Evolutionary conservation across 164 flowering plant genomes (phyloP), one percentile per base, ranked within the genome.

Genomic region (grape (Vitis vinifera)): DNA sequence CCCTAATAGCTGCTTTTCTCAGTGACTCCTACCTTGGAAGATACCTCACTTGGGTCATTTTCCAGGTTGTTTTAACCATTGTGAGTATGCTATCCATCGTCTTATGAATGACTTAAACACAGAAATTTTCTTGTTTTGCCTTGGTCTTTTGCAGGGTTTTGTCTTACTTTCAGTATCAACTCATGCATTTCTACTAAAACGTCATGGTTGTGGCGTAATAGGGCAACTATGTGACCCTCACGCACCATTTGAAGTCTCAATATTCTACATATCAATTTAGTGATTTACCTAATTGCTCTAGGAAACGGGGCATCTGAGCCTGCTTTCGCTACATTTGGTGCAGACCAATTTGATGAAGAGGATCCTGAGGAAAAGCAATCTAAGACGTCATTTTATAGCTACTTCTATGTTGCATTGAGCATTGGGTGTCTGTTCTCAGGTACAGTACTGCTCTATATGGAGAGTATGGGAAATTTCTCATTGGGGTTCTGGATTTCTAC

Each of bases 1-100:
- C 87, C 44, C 76, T 86, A 0, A 1, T 84, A 8, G 92, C 89
- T 63, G 92, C 89, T 31, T 82, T 86, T 61, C 80, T 88, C 14
- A 84, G 92, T 71, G 91, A 88, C 66, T 86, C 92, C 27, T 88
- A 86, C 71, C 71, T 77, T 66, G 92, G 92, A 14, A 77, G 88
- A 79, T 86, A 80, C 65, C 59, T 75, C 58, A 83, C 88, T 67
- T 85, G 86, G 72, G 76, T 74, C 55, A 72, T 80, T 3, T 88
- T 88, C 68, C 86, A 86, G 71, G 72, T 65, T 55, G 31, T 82
- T 37, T 77, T 77, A 9, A 65, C 75, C 48, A 29, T 85, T 66
- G 92, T 86, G 83, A 84, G 88, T 73, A 11, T n/a, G 10, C 55
- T 6, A 13, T 37, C 17, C 23, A 44, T 29, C 8, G 19, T 69